Evolutionary conservation across 2,329 filamentous ascomycete species (phyloP).

Genomic region (Lachnellula suecica): DNA sequence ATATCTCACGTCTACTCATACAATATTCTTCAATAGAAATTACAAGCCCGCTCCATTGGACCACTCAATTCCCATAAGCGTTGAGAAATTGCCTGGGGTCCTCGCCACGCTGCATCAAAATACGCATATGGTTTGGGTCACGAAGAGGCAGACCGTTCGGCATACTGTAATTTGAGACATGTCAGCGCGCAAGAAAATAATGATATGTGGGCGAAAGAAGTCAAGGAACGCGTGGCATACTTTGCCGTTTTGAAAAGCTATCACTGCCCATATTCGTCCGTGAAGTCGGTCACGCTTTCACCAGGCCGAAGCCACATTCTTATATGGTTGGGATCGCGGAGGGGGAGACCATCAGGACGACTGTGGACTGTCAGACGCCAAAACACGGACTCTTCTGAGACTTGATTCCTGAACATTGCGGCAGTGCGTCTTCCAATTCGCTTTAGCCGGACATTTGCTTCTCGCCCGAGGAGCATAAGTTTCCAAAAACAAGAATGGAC

Average conservation of each 20-base stretch:
- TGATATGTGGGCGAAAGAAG: background rate
- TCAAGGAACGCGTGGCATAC: background rate
- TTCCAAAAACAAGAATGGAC: background rate
- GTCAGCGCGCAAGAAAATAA: background rate
- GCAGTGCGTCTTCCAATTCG: no score
- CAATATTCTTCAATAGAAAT: no score
- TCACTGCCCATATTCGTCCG: background rate
- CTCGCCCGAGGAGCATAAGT: no score
- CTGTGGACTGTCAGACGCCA: background rate
- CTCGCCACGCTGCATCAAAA: background rate
- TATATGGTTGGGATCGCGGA: constrained; percentile 3
- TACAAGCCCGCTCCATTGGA: no score
- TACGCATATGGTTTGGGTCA: background rate
- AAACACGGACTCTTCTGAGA: no score
- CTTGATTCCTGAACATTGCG: no score
- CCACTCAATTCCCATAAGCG: background rate
- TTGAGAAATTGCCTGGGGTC: background rate
- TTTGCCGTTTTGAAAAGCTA: no score
- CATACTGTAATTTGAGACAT: background rate
- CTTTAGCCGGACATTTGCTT: no score
- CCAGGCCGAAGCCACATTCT: constrained; percentile 3
- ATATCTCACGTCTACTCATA: no score
- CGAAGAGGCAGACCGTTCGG: background rate
- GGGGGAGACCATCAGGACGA: constrained; percentile 5
- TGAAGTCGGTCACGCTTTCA: constrained; percentile 2